phyloP scores from a whole-genome alignment of 2,329 filamentous ascomycete genomes.

The Bipolaris oryzae region DNA sequence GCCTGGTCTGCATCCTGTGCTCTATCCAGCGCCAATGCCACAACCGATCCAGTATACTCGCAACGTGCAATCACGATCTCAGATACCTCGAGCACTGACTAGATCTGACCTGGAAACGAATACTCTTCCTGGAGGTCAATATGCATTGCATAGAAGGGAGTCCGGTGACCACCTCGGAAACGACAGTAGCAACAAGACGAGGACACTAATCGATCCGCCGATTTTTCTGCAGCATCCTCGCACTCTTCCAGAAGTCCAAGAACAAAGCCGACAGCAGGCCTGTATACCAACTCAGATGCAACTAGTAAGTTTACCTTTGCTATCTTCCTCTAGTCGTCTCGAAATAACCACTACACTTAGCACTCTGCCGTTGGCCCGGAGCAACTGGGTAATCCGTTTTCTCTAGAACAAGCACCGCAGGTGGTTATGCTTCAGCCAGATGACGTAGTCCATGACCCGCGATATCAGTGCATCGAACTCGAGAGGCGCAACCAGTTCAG shows the following conservation, averaged over 20 bases:
- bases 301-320: neutral
- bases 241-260: neutral
- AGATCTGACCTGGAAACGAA: too few relatives aligned
- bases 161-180: too few relatives aligned
- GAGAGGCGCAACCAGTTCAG: neutral
- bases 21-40: conserved; percentile 1
- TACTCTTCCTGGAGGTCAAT: too few relatives aligned
- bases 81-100: too few relatives aligned
- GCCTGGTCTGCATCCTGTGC: conserved; percentile 24
- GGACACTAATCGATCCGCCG: neutral
- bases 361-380: neutral
- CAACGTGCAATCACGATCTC: neutral
- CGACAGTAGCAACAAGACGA: neutral
- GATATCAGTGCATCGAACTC: neutral
- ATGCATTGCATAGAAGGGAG: too few relatives aligned
- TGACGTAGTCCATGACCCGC: conserved; percentile 1
- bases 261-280: neutral
- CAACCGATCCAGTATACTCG: conserved; percentile 12
- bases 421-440: neutral
- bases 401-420: neutral
- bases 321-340: neutral
- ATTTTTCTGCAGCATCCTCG: conserved; percentile 1
- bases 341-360: neutral
- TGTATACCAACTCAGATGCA: neutral
- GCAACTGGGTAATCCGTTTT: neutral